Conservation (phyloP, 257 asterid genomes). For the Cinchona pubescens region DNA sequence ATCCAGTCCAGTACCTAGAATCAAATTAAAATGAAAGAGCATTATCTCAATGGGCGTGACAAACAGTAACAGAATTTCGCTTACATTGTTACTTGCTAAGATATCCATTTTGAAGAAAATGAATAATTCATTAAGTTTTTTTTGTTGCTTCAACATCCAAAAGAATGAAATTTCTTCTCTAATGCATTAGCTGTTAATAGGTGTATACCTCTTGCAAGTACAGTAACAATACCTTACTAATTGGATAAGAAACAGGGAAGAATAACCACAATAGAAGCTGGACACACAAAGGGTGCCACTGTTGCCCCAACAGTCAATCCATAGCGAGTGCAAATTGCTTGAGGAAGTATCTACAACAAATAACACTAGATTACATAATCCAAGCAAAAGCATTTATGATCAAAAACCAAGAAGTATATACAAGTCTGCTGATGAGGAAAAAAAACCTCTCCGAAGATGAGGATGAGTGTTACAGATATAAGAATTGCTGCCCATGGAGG, state of each 20-base stretch:
- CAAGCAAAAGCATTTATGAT: constrained; percentile 5
- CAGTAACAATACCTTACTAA: constrained; percentile 69
- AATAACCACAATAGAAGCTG: constrained; percentile 86
- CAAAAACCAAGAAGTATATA: constrained; percentile 11
- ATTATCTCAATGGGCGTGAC: not conserved
- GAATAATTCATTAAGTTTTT: not conserved
- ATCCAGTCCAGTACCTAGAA: constrained; percentile 89
- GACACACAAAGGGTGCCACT: constrained; percentile 80
- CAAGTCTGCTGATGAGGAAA: constrained; percentile 10
- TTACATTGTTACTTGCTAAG: not conserved
- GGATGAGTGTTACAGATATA: constrained; percentile 89
- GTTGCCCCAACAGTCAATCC: constrained; percentile 93
- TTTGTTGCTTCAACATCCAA: not conserved
- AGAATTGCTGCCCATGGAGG: constrained; percentile 99
- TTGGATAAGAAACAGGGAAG: constrained; percentile 89
- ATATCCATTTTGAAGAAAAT: not conserved
- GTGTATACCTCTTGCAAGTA: not conserved
- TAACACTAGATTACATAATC: not conserved
- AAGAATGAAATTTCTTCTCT: not conserved
- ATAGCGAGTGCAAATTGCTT: constrained; percentile 94
- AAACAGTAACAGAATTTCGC: not conserved
- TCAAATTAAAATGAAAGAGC: constrained; percentile 2
- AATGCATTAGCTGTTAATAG: not conserved
- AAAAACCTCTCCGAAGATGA: constrained; percentile 89
- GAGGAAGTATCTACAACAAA: constrained; percentile 76